These are phyloP conservation scores for Trichoderma sp. DNA, from an alignment of 2,329 filamentous ascomycete genomes.

Conservation along the genomic window DNA sequence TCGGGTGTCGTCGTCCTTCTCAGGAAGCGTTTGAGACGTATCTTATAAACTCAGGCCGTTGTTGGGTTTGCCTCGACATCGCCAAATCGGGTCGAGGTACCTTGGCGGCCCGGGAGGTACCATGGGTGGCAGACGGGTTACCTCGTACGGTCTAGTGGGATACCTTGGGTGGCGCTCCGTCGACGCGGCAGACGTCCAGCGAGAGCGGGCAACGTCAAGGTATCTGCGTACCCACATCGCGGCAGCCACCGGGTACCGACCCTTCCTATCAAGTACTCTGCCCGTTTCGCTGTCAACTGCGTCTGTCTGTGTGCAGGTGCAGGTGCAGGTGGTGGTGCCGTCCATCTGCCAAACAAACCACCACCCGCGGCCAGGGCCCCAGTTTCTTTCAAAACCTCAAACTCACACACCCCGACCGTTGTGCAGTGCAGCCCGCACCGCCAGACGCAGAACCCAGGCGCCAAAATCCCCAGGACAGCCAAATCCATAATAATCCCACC, in stretches of 20 bases:
- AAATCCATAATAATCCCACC: neutral
- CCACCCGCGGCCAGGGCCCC: constrained; percentile 18
- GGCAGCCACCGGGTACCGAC: neutral
- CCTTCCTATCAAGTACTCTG: neutral
- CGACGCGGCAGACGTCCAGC: neutral
- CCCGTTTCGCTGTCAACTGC: neutral
- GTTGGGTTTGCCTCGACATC: neutral
- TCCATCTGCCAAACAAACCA: constrained; percentile 4
- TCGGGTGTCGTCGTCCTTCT: no score
- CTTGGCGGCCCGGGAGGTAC: neutral
- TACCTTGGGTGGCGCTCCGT: neutral
- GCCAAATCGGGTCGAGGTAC: no score
- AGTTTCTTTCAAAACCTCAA: constrained; percentile 22
- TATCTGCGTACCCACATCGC: constrained; percentile 2
- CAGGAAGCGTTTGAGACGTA: no score
- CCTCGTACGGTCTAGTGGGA: neutral
- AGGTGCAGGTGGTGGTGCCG: neutral
- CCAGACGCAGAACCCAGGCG: constrained; percentile 8
- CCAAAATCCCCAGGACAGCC: neutral
- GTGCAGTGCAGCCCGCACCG: constrained; percentile 6
- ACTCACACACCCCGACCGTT: constrained; percentile 14
- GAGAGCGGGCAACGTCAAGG: neutral
- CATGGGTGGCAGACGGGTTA: neutral
- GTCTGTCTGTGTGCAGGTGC: no score
- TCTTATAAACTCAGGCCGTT: neutral